Percentiles rank a stretch among this genome's conserved stretches.
These are phyloP conservation scores for Penicillium sp. DNA, from an alignment of 2,329 filamentous ascomycete species.

Conservation along the genomic window DNA sequence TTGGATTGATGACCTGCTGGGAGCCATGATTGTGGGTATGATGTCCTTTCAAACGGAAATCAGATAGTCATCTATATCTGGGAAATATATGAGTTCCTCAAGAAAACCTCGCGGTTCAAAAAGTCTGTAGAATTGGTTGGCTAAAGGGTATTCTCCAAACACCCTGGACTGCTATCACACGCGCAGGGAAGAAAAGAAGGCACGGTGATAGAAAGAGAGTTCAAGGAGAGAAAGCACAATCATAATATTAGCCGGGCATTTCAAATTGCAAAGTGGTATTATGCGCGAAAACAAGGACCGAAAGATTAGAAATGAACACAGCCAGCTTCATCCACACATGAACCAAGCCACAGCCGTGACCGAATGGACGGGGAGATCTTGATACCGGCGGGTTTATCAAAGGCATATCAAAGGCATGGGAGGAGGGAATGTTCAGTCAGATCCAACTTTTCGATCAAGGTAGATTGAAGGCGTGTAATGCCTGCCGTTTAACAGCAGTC, in stretches of 20 bases:
- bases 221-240: neutral
- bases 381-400: neutral
- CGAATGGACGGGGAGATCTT: neutral
- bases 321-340: neutral
- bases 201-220: neutral
- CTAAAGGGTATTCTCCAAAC: neutral
- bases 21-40: neutral
- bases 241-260: neutral
- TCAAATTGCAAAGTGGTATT: neutral
- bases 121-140: neutral
- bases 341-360: neutral
- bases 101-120: neutral
- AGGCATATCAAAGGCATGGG: neutral
- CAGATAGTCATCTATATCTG: neutral
- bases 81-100: neutral
- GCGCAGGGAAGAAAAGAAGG: neutral
- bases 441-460: neutral
- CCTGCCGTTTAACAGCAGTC: constrained; percentile 36
- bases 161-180: neutral
- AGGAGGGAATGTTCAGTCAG: neutral
- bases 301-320: neutral
- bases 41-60: neutral
- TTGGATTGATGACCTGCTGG: too few relatives aligned
- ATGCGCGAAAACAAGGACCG: too few relatives aligned
- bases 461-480: neutral